Base-by-base conservation (phyloP, 2,329 filamentous ascomycete species). In the Diaporthe nobilis region DNA sequence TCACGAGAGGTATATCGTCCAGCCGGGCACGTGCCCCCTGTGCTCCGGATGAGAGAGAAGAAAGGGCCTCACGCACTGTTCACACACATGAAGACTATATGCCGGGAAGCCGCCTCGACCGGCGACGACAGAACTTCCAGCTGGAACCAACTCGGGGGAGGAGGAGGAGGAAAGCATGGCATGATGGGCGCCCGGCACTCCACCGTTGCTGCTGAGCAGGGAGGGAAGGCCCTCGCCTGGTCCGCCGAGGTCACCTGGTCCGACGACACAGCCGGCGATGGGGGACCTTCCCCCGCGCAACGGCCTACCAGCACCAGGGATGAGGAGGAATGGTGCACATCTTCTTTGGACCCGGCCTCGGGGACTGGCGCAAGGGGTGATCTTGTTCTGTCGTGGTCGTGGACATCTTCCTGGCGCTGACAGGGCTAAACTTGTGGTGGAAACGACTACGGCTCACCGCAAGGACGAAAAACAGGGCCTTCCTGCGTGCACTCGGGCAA, bases 1-100 rank as follows among this genome's bases (percentile, higher is more conserved):
- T 39, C 93, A 95, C 82, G 93, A 95, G 82, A 89, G 93, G 78
- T 94, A 93, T 80, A 94, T 95, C 79, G 90, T 95, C 58, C 85
- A 93, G 39, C 90, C 91, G 15, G 92, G 92, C 73, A 89, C 89
- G 80, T 94, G 90, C 78, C 87, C 88, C 37, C 83, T 91, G 44
- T 92, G 90, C 72, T 71, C 67, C 12, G 58, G 71, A 34, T 77
- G 67, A 76, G 17, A 42, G 31, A 20, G 15, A 7, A 22, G 37
- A 4, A n/a, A n/a, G n/a, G n/a, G n/a, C n/a, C 12, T 39, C 37
- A 39, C 37, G 12, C 37, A 39, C 37, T 39, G 37, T 13, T 51
- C 31, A 55, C n/a, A 55, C n/a, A 42, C 34, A 42, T 39, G 34
- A 25, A 17, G n/a, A 15, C 34, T 25, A 6, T 1, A 8, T 7